Base-by-base conservation (phyloP, 2,329 filamentous ascomycete genomes). In the Hansfordia pulvinata region DNA sequence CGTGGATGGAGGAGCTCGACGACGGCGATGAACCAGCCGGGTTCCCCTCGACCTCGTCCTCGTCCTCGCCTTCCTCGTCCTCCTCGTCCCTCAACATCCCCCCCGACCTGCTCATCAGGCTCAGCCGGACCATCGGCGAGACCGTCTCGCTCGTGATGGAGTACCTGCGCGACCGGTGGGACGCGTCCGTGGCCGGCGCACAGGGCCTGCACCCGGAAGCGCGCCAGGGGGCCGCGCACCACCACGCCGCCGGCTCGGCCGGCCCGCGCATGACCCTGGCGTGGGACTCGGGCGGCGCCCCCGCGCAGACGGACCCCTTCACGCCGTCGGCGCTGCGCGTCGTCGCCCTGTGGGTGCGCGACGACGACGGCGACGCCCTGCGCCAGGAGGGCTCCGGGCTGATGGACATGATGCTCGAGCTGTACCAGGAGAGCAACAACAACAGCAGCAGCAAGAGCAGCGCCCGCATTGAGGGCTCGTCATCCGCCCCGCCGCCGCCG, bases 91-190 rank as follows among this genome's bases (percentile, higher is more conserved):
- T 68, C 22, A 43, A 56, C 18, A 62, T 74, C 51, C 48, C 64
- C 1, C 64, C 72, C 0, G 69, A 75, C 29, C 60, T 64, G 14
- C 58, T 81, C 15, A 53, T 80, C 10, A 72, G 69, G 38, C 50
- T 80, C 5, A 62, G 71, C 20, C 68, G 61, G 26, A 56, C 62
- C 28, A 62, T 80, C 26, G 59, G 64, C 1, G 76, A 81, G 40
- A 71, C 74, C 4, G 60, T 79, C 41, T 70, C 69, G 0, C 48
- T 74, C 2, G 62, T 65, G 0, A 62, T 75, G 32, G 76, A 80
- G 47, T 76, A 73, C 43, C 57, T 81, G 2, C 64, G 74, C 20
- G 76, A 81, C 41, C 55, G 75, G n/a, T 80, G 71, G 69, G 76
- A 81, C 41, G 69, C 69, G 4, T 65, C 68, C 2, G 54, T 69